Evolutionary conservation across 2,329 filamentous ascomycete genomes (phyloP), one percentile per base, ranked within the genome.

Genomic region (Tothia fuscella): DNA sequence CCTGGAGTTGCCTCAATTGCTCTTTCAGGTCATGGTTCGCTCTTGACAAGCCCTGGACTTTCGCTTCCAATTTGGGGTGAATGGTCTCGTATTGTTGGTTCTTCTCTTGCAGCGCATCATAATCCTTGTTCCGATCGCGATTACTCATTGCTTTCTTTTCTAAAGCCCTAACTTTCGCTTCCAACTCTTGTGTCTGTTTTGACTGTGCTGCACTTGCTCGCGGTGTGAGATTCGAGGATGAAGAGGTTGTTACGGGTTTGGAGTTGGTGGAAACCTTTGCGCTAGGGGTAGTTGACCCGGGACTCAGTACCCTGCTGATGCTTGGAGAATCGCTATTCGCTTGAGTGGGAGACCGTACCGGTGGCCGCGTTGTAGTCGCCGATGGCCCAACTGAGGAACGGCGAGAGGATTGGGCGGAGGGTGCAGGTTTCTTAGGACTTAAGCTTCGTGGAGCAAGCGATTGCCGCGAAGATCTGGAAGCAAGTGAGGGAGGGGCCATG

Each of bases 101-200:
- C 52, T 93, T 84, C 14, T 74, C 70, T 54, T 88, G 79, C 13
- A 88, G 63, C 49, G 80, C 78, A 43, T 93, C 83, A 36, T 94
- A 60, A 10, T 71, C 73, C 55, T 89, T 87, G 39, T 94, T 60
- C 55, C 85, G 84, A 51, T 95, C 88, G 16, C 86, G 75, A 53
- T 94, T 86, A 48, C 96, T 89, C 10, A 73, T 56, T 43, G 86
- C 71, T 59, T 94, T 93, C 51, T 89, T 84, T 58, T 98, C 88
- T 52, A 96, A 68, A 3, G 95, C 71, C 41, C 81, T 78, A 2
- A 96, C 65, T 57, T 94, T 95, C 0, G 85, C 80, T 56, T 94
- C 87, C 13, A 95, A 67, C 49, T 93, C 85, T 50, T 95, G 88
- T 16, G 89, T 76, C 53, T 93, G 82, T 47, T 70, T 46, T 49